Evolutionary conservation across 108 stramenopile species (phyloP), one percentile per base, ranked within the genome.

Genomic region (Skeletonema potamos): DNA sequence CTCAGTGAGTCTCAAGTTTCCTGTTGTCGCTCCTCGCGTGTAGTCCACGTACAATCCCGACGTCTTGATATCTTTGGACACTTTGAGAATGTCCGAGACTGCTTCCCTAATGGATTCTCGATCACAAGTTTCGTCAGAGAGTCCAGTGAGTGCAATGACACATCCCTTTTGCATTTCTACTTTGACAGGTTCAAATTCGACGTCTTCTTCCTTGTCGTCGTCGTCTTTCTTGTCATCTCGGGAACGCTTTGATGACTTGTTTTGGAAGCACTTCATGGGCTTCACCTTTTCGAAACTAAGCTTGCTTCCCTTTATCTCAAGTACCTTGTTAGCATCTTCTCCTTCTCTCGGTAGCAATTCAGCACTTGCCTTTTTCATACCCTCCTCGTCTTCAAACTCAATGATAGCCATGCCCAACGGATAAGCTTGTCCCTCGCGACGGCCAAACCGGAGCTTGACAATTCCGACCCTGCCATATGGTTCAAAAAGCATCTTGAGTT

Each of bases 41-140:
- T 86, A 96, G 60, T 96, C 95, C 15, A 85, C 89, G 61, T 95
- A 95, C 41, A 95, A 67, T 32, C 87, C 89, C 2, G 79, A 74
- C n/a, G 86, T 82, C 66, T 89, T 94, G 6, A 89, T 79, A 17
- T 88, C 87, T 30, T 71, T 70, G 11, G 73, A 66, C 2, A 88
- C 88, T 2, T 71, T 87, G 18, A 90, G 64, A 26, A 76, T 76
- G 32, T 77, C 74, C 5, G 77, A 74, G 4, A 95, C 75, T 24
- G 85, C 84, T 27, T 83, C 89, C 32, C 87, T 72, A 27, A 96
- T 69, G 22, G 84, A 74, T 80, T 96, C 95, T 7, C 95, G 86
- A 58, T 93, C 89, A 59, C 87, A 91, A 0, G 62, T 76, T 9
- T 84, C 83, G 7, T 66, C 27, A 13, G 86, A 81, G 4, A 96